phyloP scores from a whole-genome alignment of 2,329 filamentous ascomycete genomes.

The Massarina eburnea region DNA sequence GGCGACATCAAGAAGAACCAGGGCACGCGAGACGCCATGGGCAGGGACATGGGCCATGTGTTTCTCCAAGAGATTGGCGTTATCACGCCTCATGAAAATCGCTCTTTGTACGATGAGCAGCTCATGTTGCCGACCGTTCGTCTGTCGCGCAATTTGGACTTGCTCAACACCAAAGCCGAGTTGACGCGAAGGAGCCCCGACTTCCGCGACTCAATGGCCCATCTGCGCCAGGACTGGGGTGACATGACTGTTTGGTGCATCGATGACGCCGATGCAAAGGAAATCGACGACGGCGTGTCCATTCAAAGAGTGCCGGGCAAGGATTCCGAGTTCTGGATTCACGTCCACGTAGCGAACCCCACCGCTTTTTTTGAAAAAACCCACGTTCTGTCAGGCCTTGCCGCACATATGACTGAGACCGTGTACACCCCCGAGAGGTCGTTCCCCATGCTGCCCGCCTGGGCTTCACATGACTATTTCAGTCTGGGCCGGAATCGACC shows the following conservation, averaged over 20 bases:
- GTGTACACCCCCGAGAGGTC: constrained; percentile 60
- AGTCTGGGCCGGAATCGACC: constrained; percentile 58
- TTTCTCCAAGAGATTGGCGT: constrained; percentile 77
- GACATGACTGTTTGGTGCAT: constrained; percentile 70
- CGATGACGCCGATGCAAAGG: constrained; percentile 64
- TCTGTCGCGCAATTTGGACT: constrained; percentile 47
- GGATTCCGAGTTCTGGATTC: constrained; percentile 67
- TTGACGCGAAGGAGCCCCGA: constrained; percentile 27
- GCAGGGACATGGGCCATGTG: constrained; percentile 53
- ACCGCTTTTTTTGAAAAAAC: constrained; percentile 67
- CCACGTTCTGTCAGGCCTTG: constrained; percentile 61
- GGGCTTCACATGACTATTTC: constrained; percentile 53
- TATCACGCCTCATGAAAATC: constrained; percentile 70
- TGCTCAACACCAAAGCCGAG: constrained; percentile 40
- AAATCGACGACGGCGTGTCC: constrained; percentile 81
- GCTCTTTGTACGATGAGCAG: constrained; percentile 60
- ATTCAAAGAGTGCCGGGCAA: constrained; percentile 59
- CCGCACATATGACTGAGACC: constrained; percentile 59
- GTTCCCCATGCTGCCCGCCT: constrained; percentile 59
- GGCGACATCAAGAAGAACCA: not conserved
- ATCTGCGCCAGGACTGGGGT: constrained; percentile 61
- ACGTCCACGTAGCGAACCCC: constrained; percentile 77
- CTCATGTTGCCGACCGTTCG: constrained; percentile 55
- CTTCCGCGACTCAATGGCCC: constrained; percentile 57
- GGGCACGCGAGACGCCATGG: constrained; percentile 3